Conservation (phyloP, 2,329 filamentous ascomycete species). For the Colletotrichum lupini region DNA sequence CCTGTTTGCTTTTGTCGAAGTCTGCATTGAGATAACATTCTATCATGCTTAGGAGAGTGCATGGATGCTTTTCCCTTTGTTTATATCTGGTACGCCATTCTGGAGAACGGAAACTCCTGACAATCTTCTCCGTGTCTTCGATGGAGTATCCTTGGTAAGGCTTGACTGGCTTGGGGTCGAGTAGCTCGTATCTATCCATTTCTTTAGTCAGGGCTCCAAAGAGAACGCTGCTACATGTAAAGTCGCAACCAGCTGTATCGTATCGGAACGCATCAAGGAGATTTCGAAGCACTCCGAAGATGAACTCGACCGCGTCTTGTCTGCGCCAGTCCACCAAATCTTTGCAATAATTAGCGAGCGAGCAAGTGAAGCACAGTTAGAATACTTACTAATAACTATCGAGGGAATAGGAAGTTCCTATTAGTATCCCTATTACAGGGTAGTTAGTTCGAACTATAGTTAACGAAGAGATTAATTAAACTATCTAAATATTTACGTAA, state of each 20-base stretch:
- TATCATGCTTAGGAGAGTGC: not conserved
- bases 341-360: not conserved
- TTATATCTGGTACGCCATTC: too few relatives aligned
- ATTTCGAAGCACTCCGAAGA: not conserved
- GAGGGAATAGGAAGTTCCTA: too few relatives aligned
- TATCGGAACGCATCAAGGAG: not conserved
- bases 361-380: rapidly evolving
- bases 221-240: not conserved
- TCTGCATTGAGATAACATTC: not conserved
- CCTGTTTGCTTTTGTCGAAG: not conserved
- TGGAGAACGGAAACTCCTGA: not conserved
- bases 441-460: too few relatives aligned
- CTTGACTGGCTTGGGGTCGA: too few relatives aligned
- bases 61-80: too few relatives aligned
- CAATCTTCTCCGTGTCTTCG: not conserved
- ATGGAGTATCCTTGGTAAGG: not conserved
- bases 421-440: too few relatives aligned
- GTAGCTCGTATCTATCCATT: not conserved
- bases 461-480: too few relatives aligned
- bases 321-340: not conserved
- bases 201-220: not conserved
- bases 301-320: not conserved
- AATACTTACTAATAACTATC: not conserved
- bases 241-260: rapidly evolving
- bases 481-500: too few relatives aligned